phyloP scores from a whole-genome alignment of 2,329 filamentous ascomycete genomes.

The Botryotinia convoluta region DNA sequence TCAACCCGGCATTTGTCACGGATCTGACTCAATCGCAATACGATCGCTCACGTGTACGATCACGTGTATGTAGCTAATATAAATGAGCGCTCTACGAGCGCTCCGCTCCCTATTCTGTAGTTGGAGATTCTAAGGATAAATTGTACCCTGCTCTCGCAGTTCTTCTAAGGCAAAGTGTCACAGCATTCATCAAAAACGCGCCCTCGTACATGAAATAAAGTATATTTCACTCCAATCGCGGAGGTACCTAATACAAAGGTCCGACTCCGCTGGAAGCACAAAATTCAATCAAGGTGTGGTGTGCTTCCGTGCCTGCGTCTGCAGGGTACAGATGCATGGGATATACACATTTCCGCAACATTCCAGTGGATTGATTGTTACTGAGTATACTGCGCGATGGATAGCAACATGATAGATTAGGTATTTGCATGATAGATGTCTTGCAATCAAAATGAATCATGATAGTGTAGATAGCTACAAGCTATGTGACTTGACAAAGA shows the following conservation, averaged over 20 bases:
- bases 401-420: conserved; percentile 17
- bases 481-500: conserved; percentile 26
- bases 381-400: neutral
- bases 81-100: too few species aligned
- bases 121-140: too few species aligned
- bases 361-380: neutral
- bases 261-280: conserved; percentile 8
- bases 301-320: conserved; percentile 20
- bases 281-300: neutral
- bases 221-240: conserved; percentile 1
- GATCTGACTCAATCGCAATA: too few species aligned
- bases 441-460: conserved; percentile 17
- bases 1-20: too few species aligned
- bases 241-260: neutral
- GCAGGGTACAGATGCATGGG: conserved; percentile 14
- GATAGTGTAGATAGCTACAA: conserved; percentile 29
- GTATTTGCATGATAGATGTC: conserved; percentile 8
- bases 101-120: too few species aligned
- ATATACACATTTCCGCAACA: neutral
- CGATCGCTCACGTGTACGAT: too few species aligned
- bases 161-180: too few species aligned
- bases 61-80: too few species aligned
- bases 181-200: too few species aligned
- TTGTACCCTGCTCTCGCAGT: too few species aligned
- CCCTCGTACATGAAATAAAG: neutral